These are phyloP conservation scores for Tricholoma flavovirens DNA, from an alignment of 768 basidiomycete genomes.

Conservation along the genomic window DNA sequence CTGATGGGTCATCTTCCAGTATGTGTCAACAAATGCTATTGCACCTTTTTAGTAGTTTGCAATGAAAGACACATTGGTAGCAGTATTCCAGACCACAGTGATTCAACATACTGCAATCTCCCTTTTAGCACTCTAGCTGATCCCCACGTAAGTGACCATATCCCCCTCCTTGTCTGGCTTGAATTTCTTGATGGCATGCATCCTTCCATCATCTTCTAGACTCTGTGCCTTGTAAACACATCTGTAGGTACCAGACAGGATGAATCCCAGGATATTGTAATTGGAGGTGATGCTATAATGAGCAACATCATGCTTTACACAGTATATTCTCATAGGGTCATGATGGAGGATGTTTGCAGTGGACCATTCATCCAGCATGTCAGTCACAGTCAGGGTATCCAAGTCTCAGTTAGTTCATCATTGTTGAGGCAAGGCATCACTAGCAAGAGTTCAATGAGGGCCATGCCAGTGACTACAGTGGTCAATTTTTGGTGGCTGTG, in stretches of 20 bases:
- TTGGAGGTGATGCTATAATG: constrained; percentile 69
- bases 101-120: constrained; percentile 74
- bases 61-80: constrained; percentile 25
- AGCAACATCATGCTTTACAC: constrained; percentile 67
- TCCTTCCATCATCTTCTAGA: constrained; percentile 56
- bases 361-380: constrained; percentile 30
- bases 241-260: constrained; percentile 97
- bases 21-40: constrained; percentile 48
- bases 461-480: too few species aligned
- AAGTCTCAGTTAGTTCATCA: constrained; percentile 6
- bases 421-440: too few species aligned
- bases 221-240: constrained; percentile 95
- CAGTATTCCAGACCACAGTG: background rate
- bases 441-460: too few species aligned
- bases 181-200: constrained; percentile 99
- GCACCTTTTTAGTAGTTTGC: constrained; percentile 48
- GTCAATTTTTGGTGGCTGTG: too few species aligned
- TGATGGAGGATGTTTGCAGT: constrained; percentile 42
- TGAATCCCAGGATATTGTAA: constrained; percentile 92
- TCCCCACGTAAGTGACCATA: constrained; percentile 90
- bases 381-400: background rate
- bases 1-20: constrained; percentile 60
- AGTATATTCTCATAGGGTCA: constrained; percentile 86
- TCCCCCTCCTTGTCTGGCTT: constrained; percentile 99
- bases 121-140: constrained; percentile 94